phyloP scores from a whole-genome alignment of 768 basidiomycete species.

The Polyporus arcularius region DNA sequence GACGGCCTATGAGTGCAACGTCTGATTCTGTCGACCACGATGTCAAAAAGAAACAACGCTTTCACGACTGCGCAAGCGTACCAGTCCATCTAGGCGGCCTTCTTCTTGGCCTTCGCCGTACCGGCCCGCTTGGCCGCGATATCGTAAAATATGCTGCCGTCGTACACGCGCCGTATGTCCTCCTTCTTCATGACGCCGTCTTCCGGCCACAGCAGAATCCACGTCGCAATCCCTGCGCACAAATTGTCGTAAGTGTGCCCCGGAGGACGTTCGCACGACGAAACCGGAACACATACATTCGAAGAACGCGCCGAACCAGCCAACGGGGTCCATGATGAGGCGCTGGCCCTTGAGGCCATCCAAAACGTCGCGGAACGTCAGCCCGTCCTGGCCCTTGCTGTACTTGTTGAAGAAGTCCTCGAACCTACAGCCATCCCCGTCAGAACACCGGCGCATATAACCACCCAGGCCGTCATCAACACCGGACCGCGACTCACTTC shows the following conservation, averaged over 20 bases:
- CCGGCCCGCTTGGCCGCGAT: conserved; percentile 27
- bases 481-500: conserved; percentile 15
- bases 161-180: conserved; percentile 42
- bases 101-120: conserved; percentile 5
- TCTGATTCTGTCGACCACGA: too few relatives aligned
- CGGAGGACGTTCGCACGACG: background rate
- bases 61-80: too few relatives aligned
- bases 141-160: conserved; percentile 42
- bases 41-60: too few relatives aligned
- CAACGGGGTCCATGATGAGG: conserved; percentile 38
- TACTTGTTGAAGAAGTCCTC: conserved; percentile 47
- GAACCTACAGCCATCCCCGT: conserved; percentile 25
- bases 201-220: conserved; percentile 41
- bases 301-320: conserved; percentile 36
- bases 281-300: conserved; percentile 30
- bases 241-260: too few relatives aligned
- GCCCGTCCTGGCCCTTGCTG: conserved; percentile 22
- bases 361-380: conserved; percentile 30
- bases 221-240: conserved; percentile 34
- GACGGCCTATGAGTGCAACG: too few relatives aligned
- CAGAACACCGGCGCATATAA: background rate
- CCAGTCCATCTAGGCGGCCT: too few relatives aligned
- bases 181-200: conserved; percentile 43
- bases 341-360: conserved; percentile 39
- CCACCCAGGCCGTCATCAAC: background rate